These are phyloP conservation scores for Citrullus amarus DNA, from an alignment of 306 rosid species.

Conservation along the genomic window DNA sequence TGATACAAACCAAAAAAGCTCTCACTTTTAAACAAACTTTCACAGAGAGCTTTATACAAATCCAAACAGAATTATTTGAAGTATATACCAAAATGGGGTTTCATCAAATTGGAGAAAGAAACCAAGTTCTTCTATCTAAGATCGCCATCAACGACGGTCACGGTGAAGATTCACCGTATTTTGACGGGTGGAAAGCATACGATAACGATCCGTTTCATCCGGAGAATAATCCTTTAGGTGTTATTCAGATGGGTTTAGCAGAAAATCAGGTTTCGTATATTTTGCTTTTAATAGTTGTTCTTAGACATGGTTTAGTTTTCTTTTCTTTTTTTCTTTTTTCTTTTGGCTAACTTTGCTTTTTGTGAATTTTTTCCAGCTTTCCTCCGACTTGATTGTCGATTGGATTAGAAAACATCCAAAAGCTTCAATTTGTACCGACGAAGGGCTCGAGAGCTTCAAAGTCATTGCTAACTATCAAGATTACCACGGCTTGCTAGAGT, in stretches of 20 bases:
- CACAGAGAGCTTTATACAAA: neutral
- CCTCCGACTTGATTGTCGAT: slow-evolving; percentile 42
- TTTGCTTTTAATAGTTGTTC: neutral
- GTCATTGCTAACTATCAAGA: slow-evolving; percentile 69
- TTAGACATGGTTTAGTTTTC: neutral
- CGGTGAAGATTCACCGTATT: slow-evolving; percentile 72
- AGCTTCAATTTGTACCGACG: slow-evolving; percentile 71
- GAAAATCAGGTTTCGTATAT: slow-evolving; percentile 61
- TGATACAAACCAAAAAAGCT: neutral
- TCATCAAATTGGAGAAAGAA: slow-evolving; percentile 7
- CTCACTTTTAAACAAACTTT: neutral
- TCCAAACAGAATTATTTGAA: no score
- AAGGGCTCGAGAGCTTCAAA: slow-evolving; percentile 53
- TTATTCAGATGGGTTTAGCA: slow-evolving; percentile 91
- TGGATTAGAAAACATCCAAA: slow-evolving; percentile 63
- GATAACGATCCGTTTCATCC: slow-evolving; percentile 66
- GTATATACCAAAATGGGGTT: slow-evolving; percentile 10
- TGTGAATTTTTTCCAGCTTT: slow-evolving; percentile 24
- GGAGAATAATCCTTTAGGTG: slow-evolving; percentile 48
- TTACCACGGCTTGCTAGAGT: slow-evolving; percentile 68
- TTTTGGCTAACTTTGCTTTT: neutral
- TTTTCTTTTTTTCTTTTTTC: neutral
- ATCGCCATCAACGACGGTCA: slow-evolving; percentile 65
- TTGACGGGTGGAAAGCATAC: slow-evolving; percentile 87
- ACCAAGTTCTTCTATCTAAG: slow-evolving; percentile 36